Evolutionary conservation across 2,329 filamentous ascomycete genomes (phyloP).

Genomic region (Cercospora zeae-maydis): DNA sequence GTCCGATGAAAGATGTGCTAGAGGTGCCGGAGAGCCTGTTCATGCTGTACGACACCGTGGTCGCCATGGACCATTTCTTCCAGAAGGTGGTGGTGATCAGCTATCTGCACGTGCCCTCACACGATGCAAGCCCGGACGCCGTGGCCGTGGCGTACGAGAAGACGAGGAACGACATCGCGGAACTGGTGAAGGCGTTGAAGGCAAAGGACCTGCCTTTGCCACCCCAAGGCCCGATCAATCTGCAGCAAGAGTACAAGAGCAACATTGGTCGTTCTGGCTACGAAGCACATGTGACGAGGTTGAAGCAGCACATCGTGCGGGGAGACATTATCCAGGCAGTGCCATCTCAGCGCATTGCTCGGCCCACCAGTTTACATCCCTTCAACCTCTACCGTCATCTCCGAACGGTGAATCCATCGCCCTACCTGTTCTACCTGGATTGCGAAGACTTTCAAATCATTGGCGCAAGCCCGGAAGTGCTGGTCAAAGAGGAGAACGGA

Average conservation of each 20-base stretch:
- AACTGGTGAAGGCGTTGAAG: conserved; percentile 68
- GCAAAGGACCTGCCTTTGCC: conserved; percentile 65
- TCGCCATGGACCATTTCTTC: conserved; percentile 93
- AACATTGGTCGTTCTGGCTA: conserved; percentile 90
- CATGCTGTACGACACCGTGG: conserved; percentile 92
- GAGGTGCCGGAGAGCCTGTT: conserved; percentile 90
- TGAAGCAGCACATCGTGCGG: conserved; percentile 86
- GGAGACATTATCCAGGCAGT: conserved; percentile 98
- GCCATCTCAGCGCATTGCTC: conserved; percentile 85
- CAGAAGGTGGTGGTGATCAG: conserved; percentile 91
- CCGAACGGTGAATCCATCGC: conserved; percentile 94
- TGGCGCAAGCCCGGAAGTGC: conserved; percentile 87
- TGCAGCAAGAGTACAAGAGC: conserved; percentile 76
- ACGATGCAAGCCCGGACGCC: conserved; percentile 38
- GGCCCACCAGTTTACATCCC: conserved; percentile 85
- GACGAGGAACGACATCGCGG: conserved; percentile 61
- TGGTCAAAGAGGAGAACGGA: conserved; percentile 83
- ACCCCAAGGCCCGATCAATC: conserved; percentile 66
- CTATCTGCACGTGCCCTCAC: conserved; percentile 66
- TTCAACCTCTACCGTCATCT: conserved; percentile 98
- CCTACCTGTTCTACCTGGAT: conserved; percentile 94
- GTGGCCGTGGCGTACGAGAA: conserved; percentile 68
- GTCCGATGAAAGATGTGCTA: conserved; percentile 76
- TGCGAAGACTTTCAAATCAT: conserved; percentile 92
- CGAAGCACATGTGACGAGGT: conserved; percentile 75